These are phyloP conservation scores for Citrus inodora DNA, from an alignment of 345 rosid genomes.

Conservation along the genomic window DNA sequence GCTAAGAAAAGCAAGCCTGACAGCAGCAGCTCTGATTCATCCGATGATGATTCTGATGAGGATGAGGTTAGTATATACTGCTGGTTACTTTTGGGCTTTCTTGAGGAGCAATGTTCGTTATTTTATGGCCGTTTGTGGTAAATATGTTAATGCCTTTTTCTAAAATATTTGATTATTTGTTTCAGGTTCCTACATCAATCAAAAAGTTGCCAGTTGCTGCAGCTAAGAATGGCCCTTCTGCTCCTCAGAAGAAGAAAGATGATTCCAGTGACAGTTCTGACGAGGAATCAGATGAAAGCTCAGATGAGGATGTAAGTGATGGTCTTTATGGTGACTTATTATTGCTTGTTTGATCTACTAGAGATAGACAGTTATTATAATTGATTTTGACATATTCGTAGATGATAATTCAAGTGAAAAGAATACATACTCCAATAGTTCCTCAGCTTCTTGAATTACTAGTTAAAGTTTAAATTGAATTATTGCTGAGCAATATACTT, in stretches of 20 bases:
- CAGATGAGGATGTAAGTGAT: slow-evolving; percentile 29
- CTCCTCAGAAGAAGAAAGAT: slow-evolving; percentile 24
- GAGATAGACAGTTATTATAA: neutral
- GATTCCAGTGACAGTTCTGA: slow-evolving; percentile 25
- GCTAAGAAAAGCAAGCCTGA: slow-evolving; percentile 26
- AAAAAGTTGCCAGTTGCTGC: slow-evolving; percentile 24
- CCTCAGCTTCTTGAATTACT: neutral
- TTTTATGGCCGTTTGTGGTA: neutral
- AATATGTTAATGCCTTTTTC: neutral
- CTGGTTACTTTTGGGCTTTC: neutral
- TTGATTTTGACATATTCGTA: neutral
- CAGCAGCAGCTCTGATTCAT: slow-evolving; percentile 31
- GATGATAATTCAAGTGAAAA: neutral
- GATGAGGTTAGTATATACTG: slow-evolving; percentile 6
- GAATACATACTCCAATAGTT: neutral
- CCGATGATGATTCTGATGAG: slow-evolving; percentile 28
- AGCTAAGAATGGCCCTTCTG: slow-evolving; percentile 20
- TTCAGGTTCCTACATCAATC: slow-evolving; percentile 23
- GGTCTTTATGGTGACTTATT: neutral
- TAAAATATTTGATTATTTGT: neutral
- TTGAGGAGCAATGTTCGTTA: neutral
- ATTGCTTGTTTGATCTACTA: neutral
- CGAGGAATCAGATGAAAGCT: slow-evolving; percentile 24
- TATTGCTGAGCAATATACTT: neutral
- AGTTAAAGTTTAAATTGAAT: neutral